phyloP scores from a whole-genome alignment of 352 stramenopile genomes.

The Phytophthora tubulina region DNA sequence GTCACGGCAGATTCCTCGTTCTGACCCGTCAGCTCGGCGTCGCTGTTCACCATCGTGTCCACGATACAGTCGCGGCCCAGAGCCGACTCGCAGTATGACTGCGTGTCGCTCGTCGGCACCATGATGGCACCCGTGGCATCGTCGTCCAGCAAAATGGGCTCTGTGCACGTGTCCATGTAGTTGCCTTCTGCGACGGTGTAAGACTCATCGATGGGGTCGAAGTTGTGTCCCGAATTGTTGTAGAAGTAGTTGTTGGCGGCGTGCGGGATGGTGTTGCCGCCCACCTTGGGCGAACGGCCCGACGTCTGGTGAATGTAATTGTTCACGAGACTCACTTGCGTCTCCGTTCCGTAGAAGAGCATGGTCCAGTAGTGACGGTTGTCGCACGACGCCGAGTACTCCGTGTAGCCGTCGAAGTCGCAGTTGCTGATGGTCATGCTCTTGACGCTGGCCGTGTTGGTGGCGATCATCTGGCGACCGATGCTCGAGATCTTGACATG shows the following conservation, averaged over 20 bases:
- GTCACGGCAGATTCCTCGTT: slow-evolving; percentile 33
- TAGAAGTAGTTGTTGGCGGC: slow-evolving; percentile 3
- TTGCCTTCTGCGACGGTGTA: slow-evolving; percentile 27
- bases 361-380: slow-evolving; percentile 58
- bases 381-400: background rate
- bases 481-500: slow-evolving; percentile 1
- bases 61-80: background rate
- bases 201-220: background rate
- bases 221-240: slow-evolving; percentile 1
- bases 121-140: slow-evolving; percentile 28
- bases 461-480: background rate
- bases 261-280: slow-evolving; percentile 16
- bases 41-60: background rate
- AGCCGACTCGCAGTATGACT: background rate
- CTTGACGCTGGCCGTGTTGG: slow-evolving; percentile 2
- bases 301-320: slow-evolving; percentile 38
- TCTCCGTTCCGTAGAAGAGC: slow-evolving; percentile 52
- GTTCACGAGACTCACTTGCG: slow-evolving; percentile 40
- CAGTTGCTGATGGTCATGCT: slow-evolving; percentile 2
- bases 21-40: slow-evolving; percentile 23
- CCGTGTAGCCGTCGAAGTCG: background rate
- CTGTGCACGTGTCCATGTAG: slow-evolving; percentile 44
- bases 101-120: slow-evolving; percentile 21
- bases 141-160: slow-evolving; percentile 23
- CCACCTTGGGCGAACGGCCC: slow-evolving; percentile 40